Evolutionary conservation across 2,329 filamentous ascomycete genomes (phyloP).

Genomic region (Xylariaceae sp.): DNA sequence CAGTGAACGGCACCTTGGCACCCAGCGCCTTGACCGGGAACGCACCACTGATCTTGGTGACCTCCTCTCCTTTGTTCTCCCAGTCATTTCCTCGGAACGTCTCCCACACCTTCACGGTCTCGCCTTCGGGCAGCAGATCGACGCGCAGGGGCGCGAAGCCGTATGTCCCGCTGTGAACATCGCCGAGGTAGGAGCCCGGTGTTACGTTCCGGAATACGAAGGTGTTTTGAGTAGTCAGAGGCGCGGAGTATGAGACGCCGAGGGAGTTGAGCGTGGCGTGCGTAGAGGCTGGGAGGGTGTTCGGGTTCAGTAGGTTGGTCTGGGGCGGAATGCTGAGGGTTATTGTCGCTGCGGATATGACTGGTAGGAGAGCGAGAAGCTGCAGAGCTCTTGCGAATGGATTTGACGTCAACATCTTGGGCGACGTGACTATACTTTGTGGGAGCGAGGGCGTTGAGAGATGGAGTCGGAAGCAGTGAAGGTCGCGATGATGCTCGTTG

Average conservation of each 20-base stretch:
- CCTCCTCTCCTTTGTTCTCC: conserved; percentile 73
- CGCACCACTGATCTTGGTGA: conserved; percentile 27
- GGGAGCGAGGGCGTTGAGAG: no score
- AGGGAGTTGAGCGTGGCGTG: conserved; percentile 56
- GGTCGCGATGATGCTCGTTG: no score
- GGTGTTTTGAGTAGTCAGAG: conserved; percentile 63
- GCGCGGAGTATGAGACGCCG: conserved; percentile 44
- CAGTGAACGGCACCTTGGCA: conserved; percentile 70
- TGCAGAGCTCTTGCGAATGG: conserved; percentile 35
- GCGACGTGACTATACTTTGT: no score
- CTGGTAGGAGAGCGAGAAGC: conserved; percentile 21
- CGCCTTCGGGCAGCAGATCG: conserved; percentile 51
- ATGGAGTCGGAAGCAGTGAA: no score
- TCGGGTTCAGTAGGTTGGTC: conserved; percentile 42
- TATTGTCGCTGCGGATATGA: conserved; percentile 36
- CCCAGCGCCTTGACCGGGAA: conserved; percentile 61
- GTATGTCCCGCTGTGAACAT: conserved; percentile 71
- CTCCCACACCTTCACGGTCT: conserved; percentile 65
- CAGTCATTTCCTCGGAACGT: conserved; percentile 88
- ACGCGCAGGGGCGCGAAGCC: conserved; percentile 76
- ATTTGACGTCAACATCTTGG: conserved; percentile 11
- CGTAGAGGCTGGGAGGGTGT: conserved; percentile 55
- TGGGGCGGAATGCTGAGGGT: conserved; percentile 42
- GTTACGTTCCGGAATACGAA: conserved; percentile 74
- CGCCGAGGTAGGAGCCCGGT: conserved; percentile 73